A percentile compares a stretch with the other conserved stretches of the same genome.
Evolutionary conservation across 83 land plant genomes (phyloP).

Genomic region (Thuja plicata): DNA sequence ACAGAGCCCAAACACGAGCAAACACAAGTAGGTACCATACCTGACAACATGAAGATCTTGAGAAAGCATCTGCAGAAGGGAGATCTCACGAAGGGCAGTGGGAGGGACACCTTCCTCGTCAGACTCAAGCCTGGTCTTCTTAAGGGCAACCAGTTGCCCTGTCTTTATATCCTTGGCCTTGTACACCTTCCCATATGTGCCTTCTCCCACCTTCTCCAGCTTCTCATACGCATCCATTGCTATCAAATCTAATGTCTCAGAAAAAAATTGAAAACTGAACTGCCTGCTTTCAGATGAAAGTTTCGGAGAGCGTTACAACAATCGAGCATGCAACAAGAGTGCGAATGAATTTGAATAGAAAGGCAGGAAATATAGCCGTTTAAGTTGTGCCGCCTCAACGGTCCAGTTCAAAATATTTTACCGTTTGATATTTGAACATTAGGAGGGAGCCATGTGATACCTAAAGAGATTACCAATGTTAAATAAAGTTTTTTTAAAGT

Average conservation of each 20-base stretch:
- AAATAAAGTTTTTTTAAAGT: no score
- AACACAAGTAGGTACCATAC: conserved; percentile 6
- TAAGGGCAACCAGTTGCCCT: conserved; percentile 88
- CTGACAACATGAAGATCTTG: conserved; percentile 77
- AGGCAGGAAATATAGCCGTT: not conserved
- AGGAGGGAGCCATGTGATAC: no score
- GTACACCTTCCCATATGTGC: conserved; percentile 98
- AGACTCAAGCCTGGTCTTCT: conserved; percentile 92
- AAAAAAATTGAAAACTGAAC: not conserved
- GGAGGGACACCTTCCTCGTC: conserved; percentile 98
- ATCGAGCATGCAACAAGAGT: not conserved
- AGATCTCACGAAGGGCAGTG: conserved; percentile 93
- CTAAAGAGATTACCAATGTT: no score
- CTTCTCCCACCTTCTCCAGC: conserved; percentile 97
- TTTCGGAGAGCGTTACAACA: not conserved
- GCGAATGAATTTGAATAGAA: not conserved
- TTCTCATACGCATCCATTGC: conserved; percentile 67
- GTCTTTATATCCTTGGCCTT: conserved; percentile 84
- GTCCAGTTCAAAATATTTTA: not conserved
- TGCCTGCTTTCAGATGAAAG: not conserved
- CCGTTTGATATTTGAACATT: not conserved
- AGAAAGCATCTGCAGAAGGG: conserved; percentile 91
- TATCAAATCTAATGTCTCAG: conserved; percentile 12
- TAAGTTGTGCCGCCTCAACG: not conserved
- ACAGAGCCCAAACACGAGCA: not conserved